Conservation (phyloP, 495 filamentous ascomycete species). For the Choiromyces venosus region DNA sequence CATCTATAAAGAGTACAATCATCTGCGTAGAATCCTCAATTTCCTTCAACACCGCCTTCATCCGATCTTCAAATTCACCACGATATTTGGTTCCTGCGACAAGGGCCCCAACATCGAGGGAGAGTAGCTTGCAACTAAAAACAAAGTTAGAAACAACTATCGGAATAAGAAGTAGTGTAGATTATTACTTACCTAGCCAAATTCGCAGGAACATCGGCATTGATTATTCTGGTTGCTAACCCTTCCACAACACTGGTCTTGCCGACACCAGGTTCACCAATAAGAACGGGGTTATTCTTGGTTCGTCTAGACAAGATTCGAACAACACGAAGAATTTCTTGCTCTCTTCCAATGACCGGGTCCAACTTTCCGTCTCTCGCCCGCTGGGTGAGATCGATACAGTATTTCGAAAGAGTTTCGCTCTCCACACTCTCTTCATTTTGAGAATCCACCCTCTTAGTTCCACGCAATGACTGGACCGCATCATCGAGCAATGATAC, state of each 20-base stretch:
- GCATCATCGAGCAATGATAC: constrained; percentile 81
- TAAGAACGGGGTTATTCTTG: constrained; percentile 97
- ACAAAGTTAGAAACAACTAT: constrained; percentile 5
- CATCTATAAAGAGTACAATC: constrained; percentile 95
- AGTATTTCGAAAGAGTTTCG: constrained; percentile 94
- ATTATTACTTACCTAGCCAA: constrained; percentile 56
- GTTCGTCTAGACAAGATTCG: constrained; percentile 88
- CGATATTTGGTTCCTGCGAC: constrained; percentile 97
- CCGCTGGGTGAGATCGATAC: constrained; percentile 92
- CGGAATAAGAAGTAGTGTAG: not conserved
- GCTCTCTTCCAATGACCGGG: constrained; percentile 93
- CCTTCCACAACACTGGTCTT: constrained; percentile 98
- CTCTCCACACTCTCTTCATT: constrained; percentile 84
- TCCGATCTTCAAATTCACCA: constrained; percentile 96
- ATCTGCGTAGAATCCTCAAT: constrained; percentile 94
- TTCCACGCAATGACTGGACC: constrained; percentile 82
- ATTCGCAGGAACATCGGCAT: constrained; percentile 90
- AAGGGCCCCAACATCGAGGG: constrained; percentile 87
- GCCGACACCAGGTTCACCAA: constrained; percentile 94
- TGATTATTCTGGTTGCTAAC: constrained; percentile 90
- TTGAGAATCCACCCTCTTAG: constrained; percentile 84
- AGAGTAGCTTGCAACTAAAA: constrained; percentile 70
- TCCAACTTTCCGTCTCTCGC: constrained; percentile 96
- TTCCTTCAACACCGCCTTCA: constrained; percentile 98
- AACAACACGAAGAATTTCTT: constrained; percentile 91